phyloP scores from a whole-genome alignment of 2,329 filamentous ascomycete species.

The Fusarium veterinarium region DNA sequence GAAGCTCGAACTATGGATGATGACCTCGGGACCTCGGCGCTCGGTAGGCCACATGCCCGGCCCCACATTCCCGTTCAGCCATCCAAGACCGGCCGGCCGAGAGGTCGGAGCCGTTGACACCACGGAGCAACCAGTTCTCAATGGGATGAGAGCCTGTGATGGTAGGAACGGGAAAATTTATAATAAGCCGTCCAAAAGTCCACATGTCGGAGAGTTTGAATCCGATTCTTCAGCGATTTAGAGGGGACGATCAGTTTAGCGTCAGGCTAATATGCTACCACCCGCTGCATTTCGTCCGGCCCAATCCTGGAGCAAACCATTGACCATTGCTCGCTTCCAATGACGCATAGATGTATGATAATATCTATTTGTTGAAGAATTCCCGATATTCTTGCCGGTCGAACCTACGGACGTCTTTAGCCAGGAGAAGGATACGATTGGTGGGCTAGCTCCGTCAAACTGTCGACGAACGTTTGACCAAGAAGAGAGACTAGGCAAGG shows the following conservation, averaged over 20 bases:
- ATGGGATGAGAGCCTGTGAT: not conserved
- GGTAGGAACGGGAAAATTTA: not conserved
- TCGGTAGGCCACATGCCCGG: constrained; percentile 32
- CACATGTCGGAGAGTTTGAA: constrained; percentile 4
- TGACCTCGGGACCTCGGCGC: constrained; percentile 37
- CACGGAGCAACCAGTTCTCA: not conserved
- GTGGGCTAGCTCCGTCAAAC: not conserved
- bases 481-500: not conserved
- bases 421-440: not conserved
- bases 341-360: constrained; percentile 8
- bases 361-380: not conserved
- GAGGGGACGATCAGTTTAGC: constrained; percentile 1
- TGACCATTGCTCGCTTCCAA: not conserved
- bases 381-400: not conserved
- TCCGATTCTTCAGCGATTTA: constrained; percentile 4
- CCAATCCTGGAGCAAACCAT: not conserved
- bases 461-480: not conserved
- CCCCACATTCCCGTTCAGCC: constrained; percentile 19
- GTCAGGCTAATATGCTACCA: not conserved
- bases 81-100: constrained; percentile 7
- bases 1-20: not conserved
- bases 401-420: not conserved
- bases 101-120: not conserved
- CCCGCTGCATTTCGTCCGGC: constrained; percentile 11
- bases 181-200: not conserved